Percentiles rank a stretch among this genome's conserved stretches.
phyloP scores from a whole-genome alignment of 352 stramenopile genomes.

The Pythium myriotylum region DNA sequence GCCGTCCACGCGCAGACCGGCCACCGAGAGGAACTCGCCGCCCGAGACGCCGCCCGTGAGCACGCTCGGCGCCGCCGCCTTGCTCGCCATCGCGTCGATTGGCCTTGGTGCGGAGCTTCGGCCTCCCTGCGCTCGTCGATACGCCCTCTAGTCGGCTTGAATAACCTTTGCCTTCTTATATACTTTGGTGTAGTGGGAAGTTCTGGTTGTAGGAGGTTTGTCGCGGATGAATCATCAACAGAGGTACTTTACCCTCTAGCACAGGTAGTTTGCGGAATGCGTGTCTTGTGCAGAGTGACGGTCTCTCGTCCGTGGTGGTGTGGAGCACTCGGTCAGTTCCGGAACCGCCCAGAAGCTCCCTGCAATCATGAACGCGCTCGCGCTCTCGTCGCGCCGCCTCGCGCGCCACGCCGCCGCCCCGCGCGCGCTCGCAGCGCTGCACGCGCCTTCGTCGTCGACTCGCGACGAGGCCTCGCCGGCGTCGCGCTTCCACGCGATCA shows the following conservation, averaged over 20 bases:
- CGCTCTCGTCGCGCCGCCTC: slow-evolving; percentile 2
- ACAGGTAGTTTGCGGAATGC: background rate
- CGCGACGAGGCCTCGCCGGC: slow-evolving; percentile 6
- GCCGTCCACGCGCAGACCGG: slow-evolving; percentile 82
- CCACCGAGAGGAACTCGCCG: slow-evolving; percentile 84
- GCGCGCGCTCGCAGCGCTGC: slow-evolving; percentile 6
- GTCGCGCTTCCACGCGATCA: slow-evolving; percentile 14
- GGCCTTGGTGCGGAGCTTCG: background rate
- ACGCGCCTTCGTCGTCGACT: slow-evolving; percentile 3
- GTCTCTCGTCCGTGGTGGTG: slow-evolving; percentile 13
- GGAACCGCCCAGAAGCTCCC: background rate
- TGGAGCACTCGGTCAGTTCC: slow-evolving; percentile 1
- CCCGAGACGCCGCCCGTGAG: slow-evolving; percentile 46
- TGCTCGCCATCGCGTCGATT: slow-evolving; percentile 45
- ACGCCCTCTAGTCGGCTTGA: background rate
- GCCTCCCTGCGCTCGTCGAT: background rate
- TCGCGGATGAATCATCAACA: too few relatives aligned
- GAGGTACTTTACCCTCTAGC: background rate
- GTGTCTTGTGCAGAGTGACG: background rate
- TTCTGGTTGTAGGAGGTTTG: too few relatives aligned
- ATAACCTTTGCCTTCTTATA: too few relatives aligned
- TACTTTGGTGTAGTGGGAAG: too few relatives aligned
- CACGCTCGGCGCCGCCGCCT: slow-evolving; percentile 63
- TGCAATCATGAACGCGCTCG: background rate
- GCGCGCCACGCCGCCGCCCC: slow-evolving; percentile 6